phyloP scores from a whole-genome alignment of 129 eudicot species.

The Artemisia tridentata region DNA sequence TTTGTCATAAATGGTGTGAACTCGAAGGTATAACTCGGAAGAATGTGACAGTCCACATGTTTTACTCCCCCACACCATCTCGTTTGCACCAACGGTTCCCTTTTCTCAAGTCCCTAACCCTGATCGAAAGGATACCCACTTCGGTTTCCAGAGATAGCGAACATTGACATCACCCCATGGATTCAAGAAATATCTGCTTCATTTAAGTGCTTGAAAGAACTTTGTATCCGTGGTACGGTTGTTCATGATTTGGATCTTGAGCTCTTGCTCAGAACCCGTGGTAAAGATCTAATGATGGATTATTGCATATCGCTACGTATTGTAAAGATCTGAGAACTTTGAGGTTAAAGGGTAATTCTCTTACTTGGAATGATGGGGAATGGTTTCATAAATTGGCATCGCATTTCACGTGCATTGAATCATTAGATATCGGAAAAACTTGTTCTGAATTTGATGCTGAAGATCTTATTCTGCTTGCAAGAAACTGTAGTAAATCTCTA shows the following conservation, averaged over 20 bases:
- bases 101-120: background rate
- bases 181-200: background rate
- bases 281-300: background rate
- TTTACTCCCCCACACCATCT: background rate
- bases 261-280: background rate
- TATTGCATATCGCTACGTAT: background rate
- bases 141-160: too few relatives aligned
- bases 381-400: background rate
- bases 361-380: background rate
- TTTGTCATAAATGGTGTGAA: background rate
- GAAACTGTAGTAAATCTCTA: background rate
- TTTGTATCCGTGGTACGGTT: background rate
- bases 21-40: background rate
- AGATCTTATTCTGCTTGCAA: background rate
- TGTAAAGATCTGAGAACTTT: background rate
- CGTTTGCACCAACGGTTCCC: background rate
- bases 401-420: background rate
- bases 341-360: background rate
- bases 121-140: background rate
- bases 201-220: background rate
- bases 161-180: background rate
- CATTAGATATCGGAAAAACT: background rate
- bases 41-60: background rate
- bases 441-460: background rate
- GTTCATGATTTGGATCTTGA: background rate